A percentile compares a stretch with the other conserved stretches of the same genome.
These are phyloP conservation scores for Coniochaeta sp. DNA, from an alignment of 2,329 filamentous ascomycete species.

Conservation along the genomic window DNA sequence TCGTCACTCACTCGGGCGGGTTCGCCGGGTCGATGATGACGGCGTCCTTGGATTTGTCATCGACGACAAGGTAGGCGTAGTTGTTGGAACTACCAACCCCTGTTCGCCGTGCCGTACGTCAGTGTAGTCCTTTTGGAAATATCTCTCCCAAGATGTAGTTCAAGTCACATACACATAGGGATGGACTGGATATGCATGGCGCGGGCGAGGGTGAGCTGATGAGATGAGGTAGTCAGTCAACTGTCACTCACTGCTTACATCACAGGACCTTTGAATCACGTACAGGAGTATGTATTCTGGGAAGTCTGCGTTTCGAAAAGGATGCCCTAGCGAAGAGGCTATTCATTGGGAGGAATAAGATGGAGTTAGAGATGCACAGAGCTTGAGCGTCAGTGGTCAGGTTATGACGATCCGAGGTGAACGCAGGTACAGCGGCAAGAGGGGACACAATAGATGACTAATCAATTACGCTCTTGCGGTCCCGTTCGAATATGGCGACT, in stretches of 20 bases:
- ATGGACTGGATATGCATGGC: constrained; percentile 83
- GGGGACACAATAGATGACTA: neutral
- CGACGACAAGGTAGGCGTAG: constrained; percentile 76
- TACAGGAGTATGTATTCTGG: neutral
- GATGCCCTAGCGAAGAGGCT: neutral
- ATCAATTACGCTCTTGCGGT: neutral
- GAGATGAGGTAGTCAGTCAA: constrained; percentile 5
- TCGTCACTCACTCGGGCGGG: constrained; percentile 57
- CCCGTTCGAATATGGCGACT: neutral
- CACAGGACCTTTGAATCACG: neutral
- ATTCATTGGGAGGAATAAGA: neutral
- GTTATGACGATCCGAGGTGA: neutral
- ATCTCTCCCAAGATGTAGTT: neutral
- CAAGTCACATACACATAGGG: constrained; percentile 65
- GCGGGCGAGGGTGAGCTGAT: constrained; percentile 29
- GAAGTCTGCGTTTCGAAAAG: neutral
- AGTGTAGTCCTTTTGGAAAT: neutral
- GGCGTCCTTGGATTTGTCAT: constrained; percentile 70
- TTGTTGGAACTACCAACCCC: constrained; percentile 74
- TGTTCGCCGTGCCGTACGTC: constrained; percentile 22
- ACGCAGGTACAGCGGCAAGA: no score
- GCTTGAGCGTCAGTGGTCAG: neutral
- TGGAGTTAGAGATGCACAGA: neutral
- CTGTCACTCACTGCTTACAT: neutral
- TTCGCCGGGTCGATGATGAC: constrained; percentile 76